Base-by-base conservation (phyloP, 2,329 filamentous ascomycete species). In the Ophiocordyceps camponoti-saundersi region DNA sequence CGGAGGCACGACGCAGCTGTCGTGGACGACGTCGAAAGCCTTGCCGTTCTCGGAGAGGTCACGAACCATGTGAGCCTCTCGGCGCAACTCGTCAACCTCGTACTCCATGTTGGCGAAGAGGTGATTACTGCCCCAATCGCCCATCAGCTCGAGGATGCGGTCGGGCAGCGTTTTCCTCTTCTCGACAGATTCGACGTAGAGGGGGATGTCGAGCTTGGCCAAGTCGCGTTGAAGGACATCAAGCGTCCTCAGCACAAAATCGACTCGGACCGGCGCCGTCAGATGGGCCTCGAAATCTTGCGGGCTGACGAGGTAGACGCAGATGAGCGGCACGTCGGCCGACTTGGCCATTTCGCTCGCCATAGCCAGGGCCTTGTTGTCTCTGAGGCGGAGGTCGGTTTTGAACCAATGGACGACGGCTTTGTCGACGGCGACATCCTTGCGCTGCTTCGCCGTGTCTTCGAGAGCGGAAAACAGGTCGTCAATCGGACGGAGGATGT, bases 361-460 rank as follows among this genome's bases (percentile, higher is more conserved):
- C 50, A 79, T 62, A 32, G 74, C 71, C 22, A 95, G 62, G 0
- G 76, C 76, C 10, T 75, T 81, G 59, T 94, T 95, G 60, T 95
- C 89, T 0, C 65, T 61, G 2, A 74, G 70, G 3, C 88, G 74
- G 45, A 94, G 64, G 59, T 95, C 89, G 56, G 76, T 79, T 64
- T 92, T 93, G 68, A 90, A 95, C 88, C 88, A 95, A 63, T 94
- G 85, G 0, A 94, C 75, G 0, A 94, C 81, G 0, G 80, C 77
- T 23, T 75, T 66, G 29, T 75, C 74, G 0, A 71, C 65, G 1
- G 64, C 51, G 13, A 83, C 70, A 1, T 65, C 61, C 26, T 69
- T 65, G 10, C 84, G 72, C 34, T 63, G 59, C 0, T 63, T 55
- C 2, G 69, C 63, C 0, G 86, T 92, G 2, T 79, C 73, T 22